These are phyloP conservation scores for Pyrenula aspistea DNA, from an alignment of 495 filamentous ascomycete species.

Conservation along the genomic window DNA sequence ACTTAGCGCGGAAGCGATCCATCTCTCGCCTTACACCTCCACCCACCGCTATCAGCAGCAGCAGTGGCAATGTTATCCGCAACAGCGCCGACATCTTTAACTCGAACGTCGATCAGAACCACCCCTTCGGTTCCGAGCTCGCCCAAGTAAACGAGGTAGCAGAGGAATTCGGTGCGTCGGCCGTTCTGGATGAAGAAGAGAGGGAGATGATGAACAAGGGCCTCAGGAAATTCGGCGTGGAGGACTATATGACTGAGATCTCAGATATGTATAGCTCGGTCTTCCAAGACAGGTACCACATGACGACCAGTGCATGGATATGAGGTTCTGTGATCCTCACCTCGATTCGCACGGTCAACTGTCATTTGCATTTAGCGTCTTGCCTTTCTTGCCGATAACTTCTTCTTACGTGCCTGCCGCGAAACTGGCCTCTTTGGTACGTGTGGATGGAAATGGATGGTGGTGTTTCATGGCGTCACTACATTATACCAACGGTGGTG, in stretches of 20 bases:
- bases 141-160: constrained; percentile 54
- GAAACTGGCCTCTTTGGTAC: neutral
- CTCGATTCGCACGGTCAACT: neutral
- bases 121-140: constrained; percentile 39
- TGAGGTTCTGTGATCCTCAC: neutral
- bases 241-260: constrained; percentile 80
- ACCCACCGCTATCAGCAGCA: constrained; percentile 20
- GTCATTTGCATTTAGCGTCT: neutral
- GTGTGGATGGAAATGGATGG: neutral
- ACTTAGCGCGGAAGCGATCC: constrained; percentile 55
- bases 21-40: constrained; percentile 35
- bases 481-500: neutral
- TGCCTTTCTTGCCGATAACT: neutral
- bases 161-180: constrained; percentile 64
- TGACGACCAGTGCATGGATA: neutral
- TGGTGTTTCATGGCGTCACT: neutral
- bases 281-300: neutral
- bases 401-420: neutral
- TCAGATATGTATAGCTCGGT: constrained; percentile 36
- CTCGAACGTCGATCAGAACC: constrained; percentile 16
- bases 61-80: constrained; percentile 23
- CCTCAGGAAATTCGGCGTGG: constrained; percentile 59
- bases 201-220: constrained; percentile 47
- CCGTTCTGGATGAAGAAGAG: constrained; percentile 57
- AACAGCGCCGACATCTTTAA: constrained; percentile 31